Percentiles rank a stretch among this genome's conserved stretches.
These are phyloP conservation scores for apple (Malus domestica) DNA, from an alignment of 306 rosid genomes.

Conservation along the genomic window ASM211411v1 NC_041802.1:30427501-30428000, in stretches of 20 bases:
- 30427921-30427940: slow-evolving; percentile 81
- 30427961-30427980: slow-evolving; percentile 2
- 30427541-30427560: slow-evolving; percentile 69
- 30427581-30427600: slow-evolving; percentile 90
- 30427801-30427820: slow-evolving; percentile 62
- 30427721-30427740: slow-evolving; percentile 90
- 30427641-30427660: slow-evolving; percentile 77
- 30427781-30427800: slow-evolving; percentile 94
- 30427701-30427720: slow-evolving; percentile 80
- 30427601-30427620: slow-evolving; percentile 94
- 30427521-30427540: slow-evolving; percentile 68
- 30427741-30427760: slow-evolving; percentile 77
- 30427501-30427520: slow-evolving; percentile 55
- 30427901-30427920: slow-evolving; percentile 90
- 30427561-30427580: slow-evolving; percentile 74
- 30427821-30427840: slow-evolving; percentile 76
- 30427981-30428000: slow-evolving; percentile 3
- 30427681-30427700: slow-evolving; percentile 86
- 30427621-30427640: slow-evolving; percentile 93
- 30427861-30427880: slow-evolving; percentile 65
- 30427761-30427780: slow-evolving; percentile 82
- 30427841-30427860: slow-evolving; percentile 64
- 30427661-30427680: slow-evolving; percentile 80
- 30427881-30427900: slow-evolving; percentile 56
- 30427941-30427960: slow-evolving; percentile 91